phyloP scores from a whole-genome alignment of 2,329 filamentous ascomycete species.

The Aspergillus pseudoglaucus region DNA sequence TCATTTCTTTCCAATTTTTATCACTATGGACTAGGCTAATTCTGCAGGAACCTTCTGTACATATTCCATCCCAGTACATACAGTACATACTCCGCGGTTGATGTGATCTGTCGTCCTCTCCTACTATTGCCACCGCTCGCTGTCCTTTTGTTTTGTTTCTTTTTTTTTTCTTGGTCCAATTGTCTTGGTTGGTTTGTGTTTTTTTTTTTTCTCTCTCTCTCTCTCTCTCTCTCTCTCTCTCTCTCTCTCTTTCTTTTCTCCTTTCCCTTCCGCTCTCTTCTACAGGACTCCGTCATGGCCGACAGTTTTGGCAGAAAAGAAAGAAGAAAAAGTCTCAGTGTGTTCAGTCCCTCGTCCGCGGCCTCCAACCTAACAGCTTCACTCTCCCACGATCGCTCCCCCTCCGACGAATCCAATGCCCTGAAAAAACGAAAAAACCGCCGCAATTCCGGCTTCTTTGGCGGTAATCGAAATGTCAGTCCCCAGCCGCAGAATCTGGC shows the following conservation, averaged over 20 bases:
- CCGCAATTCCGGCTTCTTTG: conserved; percentile 36
- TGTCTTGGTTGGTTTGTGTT: no score
- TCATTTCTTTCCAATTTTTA: conserved; percentile 18
- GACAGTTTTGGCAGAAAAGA: conserved; percentile 26
- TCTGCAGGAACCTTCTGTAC: neutral
- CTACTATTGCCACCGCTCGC: no score
- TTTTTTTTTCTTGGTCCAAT: conserved; percentile 3
- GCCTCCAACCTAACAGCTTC: conserved; percentile 16
- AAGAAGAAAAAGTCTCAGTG: conserved; percentile 30
- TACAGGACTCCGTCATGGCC: conserved; percentile 20
- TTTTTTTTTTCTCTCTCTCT: no score
- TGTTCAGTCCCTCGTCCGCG: conserved; percentile 24
- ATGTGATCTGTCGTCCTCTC: conserved; percentile 16
- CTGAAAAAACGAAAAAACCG: conserved; percentile 27
- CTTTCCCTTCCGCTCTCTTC: conserved; percentile 4
- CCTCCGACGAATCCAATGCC: conserved; percentile 30
- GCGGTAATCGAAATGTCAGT: conserved; percentile 20
- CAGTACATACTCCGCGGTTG: conserved; percentile 13
- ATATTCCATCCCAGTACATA: conserved; percentile 1
- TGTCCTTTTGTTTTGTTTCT: no score
- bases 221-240: conserved; percentile 4
- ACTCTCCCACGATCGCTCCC: conserved; percentile 27
- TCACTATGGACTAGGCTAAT: conserved; percentile 6
- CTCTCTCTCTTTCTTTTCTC: neutral
- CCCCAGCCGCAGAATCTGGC: conserved; percentile 14